phyloP scores from a whole-genome alignment of 306 rosid species.

The Medicago truncatula region DNA sequence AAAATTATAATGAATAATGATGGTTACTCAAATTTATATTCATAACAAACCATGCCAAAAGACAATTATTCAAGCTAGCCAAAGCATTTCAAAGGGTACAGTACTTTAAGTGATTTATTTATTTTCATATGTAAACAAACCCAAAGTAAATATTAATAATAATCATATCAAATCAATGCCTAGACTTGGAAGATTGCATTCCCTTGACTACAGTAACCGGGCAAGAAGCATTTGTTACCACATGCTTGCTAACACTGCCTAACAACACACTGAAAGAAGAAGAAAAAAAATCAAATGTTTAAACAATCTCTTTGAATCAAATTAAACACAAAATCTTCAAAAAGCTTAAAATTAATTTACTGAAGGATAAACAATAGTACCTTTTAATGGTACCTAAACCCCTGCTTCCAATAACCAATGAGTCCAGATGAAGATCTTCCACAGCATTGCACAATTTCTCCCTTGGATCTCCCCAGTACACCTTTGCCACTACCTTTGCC shows the following conservation, averaged over 20 bases:
- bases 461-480: conserved; percentile 89
- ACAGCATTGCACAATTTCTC: conserved; percentile 71
- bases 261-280: conserved; percentile 59
- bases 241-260: conserved; percentile 78
- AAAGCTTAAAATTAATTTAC: background rate
- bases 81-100: conserved; percentile 1
- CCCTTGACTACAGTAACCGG: conserved; percentile 79
- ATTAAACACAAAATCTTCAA: conserved; percentile 12
- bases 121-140: background rate
- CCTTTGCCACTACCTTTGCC: conserved; percentile 75
- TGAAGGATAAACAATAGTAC: conserved; percentile 34
- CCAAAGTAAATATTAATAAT: background rate
- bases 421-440: conserved; percentile 66
- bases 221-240: conserved; percentile 72
- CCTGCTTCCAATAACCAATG: conserved; percentile 79
- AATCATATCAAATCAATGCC: conserved; percentile 13
- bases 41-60: background rate
- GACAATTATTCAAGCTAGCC: conserved; percentile 1
- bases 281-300: background rate
- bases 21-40: background rate
- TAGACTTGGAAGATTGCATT: conserved; percentile 41
- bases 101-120: background rate
- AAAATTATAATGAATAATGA: background rate
- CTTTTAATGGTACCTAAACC: conserved; percentile 74
- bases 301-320: conserved; percentile 8